Evolutionary conservation across 1,284 basidiomycete genomes (phyloP).

Genomic region (Meripilus lineatus): DNA sequence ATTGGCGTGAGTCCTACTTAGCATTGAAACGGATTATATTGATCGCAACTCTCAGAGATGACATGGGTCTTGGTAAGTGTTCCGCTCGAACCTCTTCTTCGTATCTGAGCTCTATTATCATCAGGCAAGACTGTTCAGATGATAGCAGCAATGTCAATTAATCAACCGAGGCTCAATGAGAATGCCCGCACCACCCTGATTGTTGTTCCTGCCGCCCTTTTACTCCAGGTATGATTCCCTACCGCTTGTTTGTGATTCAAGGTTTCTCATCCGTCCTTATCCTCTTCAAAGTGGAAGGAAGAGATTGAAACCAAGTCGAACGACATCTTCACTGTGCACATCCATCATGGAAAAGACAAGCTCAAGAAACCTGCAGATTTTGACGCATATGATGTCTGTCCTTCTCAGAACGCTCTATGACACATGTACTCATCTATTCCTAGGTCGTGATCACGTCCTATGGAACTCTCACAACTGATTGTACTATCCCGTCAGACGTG

Average conservation of each 20-base stretch:
- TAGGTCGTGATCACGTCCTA: constrained; percentile 66
- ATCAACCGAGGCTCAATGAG: constrained; percentile 44
- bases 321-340: constrained; percentile 54
- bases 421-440: constrained; percentile 4
- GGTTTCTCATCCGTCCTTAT: not conserved
- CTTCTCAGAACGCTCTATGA: constrained; percentile 1
- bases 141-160: constrained; percentile 67
- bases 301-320: constrained; percentile 63
- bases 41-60: constrained; percentile 50
- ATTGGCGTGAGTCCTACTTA: constrained; percentile 48
- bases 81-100: not conserved
- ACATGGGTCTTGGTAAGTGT: constrained; percentile 77
- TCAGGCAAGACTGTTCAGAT: constrained; percentile 65
- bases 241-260: not conserved
- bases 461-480: constrained; percentile 56
- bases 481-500: constrained; percentile 41
- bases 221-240: constrained; percentile 51
- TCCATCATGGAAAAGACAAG: constrained; percentile 66
- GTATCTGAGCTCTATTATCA: constrained; percentile 2
- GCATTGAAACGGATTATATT: constrained; percentile 3
- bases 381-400: constrained; percentile 48
- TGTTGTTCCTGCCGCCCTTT: constrained; percentile 64
- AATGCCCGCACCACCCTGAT: constrained; percentile 51
- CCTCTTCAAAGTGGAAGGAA: constrained; percentile 54
- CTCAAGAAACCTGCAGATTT: constrained; percentile 42